Base-by-base conservation (phyloP, 345 rosid species). In the Kernera saxatilis region DNA sequence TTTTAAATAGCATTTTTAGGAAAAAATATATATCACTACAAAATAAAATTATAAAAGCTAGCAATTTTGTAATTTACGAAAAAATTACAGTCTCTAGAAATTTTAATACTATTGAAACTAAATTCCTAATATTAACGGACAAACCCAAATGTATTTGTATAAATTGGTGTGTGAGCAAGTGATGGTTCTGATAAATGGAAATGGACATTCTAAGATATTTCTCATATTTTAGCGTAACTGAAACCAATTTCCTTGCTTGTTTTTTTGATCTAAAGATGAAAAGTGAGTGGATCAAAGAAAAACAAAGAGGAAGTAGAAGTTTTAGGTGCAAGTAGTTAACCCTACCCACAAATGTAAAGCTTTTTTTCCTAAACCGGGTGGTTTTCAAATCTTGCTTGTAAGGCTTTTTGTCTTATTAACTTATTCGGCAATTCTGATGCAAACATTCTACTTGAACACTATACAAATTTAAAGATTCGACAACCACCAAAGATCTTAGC, bases 401-500 rank as follows among this genome's bases (percentile, higher is more conserved):
- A 64, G 57, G 25, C 21, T 17, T 22, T 48, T 56, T 37, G 44
- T 22, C 59, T 14, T 21, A 21, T 65, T 73, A 66, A 66, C 67
- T 66, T 57, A 57, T 66, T 74, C 25, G 64, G 69, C 78, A 67
- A 74, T 60, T 50, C 50, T 74, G 73, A 67, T 67, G 64, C 57
- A 52, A 17, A 60, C 69, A 46, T 74, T 51, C 8, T 50, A 67
- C 63, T 59, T n/a, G 59, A 65, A 49, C 22, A 37, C 25, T 12
- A 39, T 65, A 23, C 54, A 25, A 40, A 33, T 52, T 43, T 51
- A 75, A 50, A 61, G 27, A 68, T 75, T 57, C 18, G 5, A 23
- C 75, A 69, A 69, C 79, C 32, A 76, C 73, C 64, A 36, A 74
- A 55, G 40, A 76, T 46, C 77, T 22, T 83, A 69, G 51, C 91